phyloP scores from a whole-genome alignment of 2,329 filamentous ascomycete genomes.

The Colletotrichum coccodes region DNA sequence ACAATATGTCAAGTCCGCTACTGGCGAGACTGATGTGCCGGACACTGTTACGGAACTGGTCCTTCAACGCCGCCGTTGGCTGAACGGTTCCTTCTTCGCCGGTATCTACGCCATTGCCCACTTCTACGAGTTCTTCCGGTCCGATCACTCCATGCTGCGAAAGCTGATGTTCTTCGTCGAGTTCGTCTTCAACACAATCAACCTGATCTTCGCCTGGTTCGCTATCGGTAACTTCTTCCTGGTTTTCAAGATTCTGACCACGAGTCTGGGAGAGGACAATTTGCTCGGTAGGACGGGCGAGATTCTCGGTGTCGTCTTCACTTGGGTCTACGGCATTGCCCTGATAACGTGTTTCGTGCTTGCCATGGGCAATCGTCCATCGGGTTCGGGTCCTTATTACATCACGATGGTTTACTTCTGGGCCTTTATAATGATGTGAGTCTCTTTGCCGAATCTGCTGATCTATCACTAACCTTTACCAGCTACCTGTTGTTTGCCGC shows the following conservation, averaged over 20 bases:
- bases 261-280: slow-evolving; percentile 75
- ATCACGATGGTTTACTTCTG: slow-evolving; percentile 99
- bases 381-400: slow-evolving; percentile 93
- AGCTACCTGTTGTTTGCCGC: slow-evolving; percentile 95
- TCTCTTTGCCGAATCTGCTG: slow-evolving; percentile 31
- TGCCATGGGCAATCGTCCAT: slow-evolving; percentile 91
- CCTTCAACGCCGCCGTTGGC: slow-evolving; percentile 93
- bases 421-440: slow-evolving; percentile 91
- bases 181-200: slow-evolving; percentile 92
- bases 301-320: slow-evolving; percentile 88
- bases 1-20: slow-evolving; percentile 98
- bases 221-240: slow-evolving; percentile 99
- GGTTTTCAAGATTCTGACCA: slow-evolving; percentile 96
- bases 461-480: slow-evolving; percentile 36
- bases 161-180: slow-evolving; percentile 93
- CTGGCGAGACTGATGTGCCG: slow-evolving; percentile 95
- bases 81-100: slow-evolving; percentile 98
- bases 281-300: slow-evolving; percentile 82
- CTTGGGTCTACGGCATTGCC: slow-evolving; percentile 94
- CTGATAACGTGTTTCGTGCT: slow-evolving; percentile 95
- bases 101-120: slow-evolving; percentile 95
- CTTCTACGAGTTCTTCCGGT: slow-evolving; percentile 96
- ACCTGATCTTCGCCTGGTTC: slow-evolving; percentile 99
- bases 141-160: slow-evolving; percentile 85
- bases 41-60: slow-evolving; percentile 95